Evolutionary conservation across 2,329 filamentous ascomycete genomes (phyloP).

Genomic region (Claviceps purpurea): DNA sequence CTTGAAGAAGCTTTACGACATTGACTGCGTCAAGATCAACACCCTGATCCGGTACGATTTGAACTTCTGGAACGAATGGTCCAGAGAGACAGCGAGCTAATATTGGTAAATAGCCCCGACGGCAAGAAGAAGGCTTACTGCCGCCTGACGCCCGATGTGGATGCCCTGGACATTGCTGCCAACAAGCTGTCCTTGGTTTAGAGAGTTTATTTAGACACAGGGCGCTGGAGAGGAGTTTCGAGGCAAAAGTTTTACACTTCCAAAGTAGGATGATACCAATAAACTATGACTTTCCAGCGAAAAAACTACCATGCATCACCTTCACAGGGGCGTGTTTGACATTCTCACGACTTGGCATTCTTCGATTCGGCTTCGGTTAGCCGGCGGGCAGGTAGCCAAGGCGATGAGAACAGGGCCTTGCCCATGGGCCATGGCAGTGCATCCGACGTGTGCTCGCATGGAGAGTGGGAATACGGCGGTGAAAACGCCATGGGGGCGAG

Average conservation of each 20-base stretch:
- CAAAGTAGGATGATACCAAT: too few relatives aligned
- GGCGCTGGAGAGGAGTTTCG: background rate
- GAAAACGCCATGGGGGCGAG: too few relatives aligned
- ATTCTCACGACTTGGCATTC: too few relatives aligned
- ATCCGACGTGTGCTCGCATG: too few relatives aligned
- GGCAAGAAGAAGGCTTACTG: slow-evolving; percentile 98
- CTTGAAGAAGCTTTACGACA: slow-evolving; percentile 98
- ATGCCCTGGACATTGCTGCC: slow-evolving; percentile 97
- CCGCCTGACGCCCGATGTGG: slow-evolving; percentile 88
- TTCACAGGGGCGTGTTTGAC: too few relatives aligned
- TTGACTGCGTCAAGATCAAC: slow-evolving; percentile 98
- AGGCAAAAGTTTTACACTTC: background rate
- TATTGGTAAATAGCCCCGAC: slow-evolving; percentile 49
- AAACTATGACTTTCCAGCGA: too few relatives aligned
- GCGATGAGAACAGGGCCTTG: too few relatives aligned
- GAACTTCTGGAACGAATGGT: slow-evolving; percentile 3
- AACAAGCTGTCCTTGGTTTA: slow-evolving; percentile 98
- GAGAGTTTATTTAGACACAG: background rate
- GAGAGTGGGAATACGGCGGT: too few relatives aligned
- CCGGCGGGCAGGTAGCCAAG: too few relatives aligned
- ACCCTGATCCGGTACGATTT: slow-evolving; percentile 76
- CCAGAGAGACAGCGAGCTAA: background rate
- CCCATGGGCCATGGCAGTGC: too few relatives aligned
- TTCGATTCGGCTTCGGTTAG: too few relatives aligned
- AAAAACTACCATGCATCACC: too few relatives aligned